Percentiles rank a stretch among this genome's conserved stretches.
phyloP scores from a whole-genome alignment of 2,329 filamentous ascomycete genomes.

The Colletotrichum godetiae region DNA sequence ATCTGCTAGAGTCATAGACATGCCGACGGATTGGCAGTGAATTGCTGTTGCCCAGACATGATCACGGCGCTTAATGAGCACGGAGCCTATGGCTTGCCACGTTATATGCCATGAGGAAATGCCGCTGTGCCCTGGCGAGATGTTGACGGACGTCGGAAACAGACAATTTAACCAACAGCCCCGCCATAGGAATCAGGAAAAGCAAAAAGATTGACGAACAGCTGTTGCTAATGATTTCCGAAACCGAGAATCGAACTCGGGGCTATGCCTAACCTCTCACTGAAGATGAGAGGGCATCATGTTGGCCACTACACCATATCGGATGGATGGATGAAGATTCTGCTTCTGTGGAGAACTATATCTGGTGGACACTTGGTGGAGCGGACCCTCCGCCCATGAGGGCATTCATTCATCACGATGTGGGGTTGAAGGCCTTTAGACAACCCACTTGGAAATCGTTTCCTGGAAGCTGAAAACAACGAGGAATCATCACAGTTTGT shows the following conservation, averaged over 20 bases:
- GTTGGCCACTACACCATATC: constrained; percentile 19
- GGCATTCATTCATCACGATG: background rate
- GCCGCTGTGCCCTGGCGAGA: background rate
- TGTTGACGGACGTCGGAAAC: background rate
- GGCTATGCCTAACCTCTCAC: constrained; percentile 9
- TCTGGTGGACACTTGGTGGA: background rate
- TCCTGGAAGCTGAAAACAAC: too few species aligned
- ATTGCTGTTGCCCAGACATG: background rate
- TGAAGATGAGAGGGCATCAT: constrained; percentile 9
- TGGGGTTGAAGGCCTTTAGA: background rate
- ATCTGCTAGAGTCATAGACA: background rate
- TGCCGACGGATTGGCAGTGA: background rate
- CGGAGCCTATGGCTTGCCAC: background rate
- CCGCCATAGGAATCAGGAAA: too few species aligned
- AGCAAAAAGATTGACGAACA: rapidly evolving
- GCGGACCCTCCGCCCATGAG: too few species aligned
- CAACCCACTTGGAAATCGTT: background rate
- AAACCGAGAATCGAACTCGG: constrained; percentile 23
- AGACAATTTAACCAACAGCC: too few species aligned
- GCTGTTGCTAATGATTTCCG: background rate
- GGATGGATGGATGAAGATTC: background rate
- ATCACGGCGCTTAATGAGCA: background rate
- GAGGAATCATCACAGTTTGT: background rate
- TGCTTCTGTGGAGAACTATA: background rate
- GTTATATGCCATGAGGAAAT: background rate